These are phyloP conservation scores for Vicia villosa DNA, from an alignment of 306 rosid species.

Conservation along the genomic window DNA sequence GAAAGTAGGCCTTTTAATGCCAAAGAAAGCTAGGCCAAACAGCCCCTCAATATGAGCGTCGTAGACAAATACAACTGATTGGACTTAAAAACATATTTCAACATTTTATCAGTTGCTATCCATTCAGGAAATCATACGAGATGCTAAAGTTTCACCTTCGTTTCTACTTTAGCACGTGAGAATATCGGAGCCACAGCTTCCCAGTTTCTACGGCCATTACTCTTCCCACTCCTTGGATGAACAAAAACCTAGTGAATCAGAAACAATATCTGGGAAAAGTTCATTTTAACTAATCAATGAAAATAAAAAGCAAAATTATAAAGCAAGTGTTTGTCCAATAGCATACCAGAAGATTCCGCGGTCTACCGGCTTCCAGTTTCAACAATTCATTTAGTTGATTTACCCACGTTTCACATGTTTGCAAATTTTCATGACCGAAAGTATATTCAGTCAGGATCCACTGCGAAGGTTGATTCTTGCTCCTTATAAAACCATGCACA, in stretches of 20 bases:
- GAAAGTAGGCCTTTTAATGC: neutral
- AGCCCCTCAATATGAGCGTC: conserved; percentile 10
- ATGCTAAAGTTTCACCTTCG: conserved; percentile 61
- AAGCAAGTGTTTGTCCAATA: conserved; percentile 30
- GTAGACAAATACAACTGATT: conserved; percentile 3
- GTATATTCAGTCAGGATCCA: conserved; percentile 63
- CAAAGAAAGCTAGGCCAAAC: no score
- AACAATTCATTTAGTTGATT: conserved; percentile 57
- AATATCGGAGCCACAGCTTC: conserved; percentile 83
- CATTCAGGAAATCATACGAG: conserved; percentile 19
- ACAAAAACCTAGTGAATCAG: conserved; percentile 82
- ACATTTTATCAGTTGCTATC: conserved; percentile 1
- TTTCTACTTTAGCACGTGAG: conserved; percentile 71
- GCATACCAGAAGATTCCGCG: conserved; percentile 83
- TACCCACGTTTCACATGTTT: conserved; percentile 78
- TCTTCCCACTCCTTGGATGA: conserved; percentile 95
- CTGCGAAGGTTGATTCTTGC: conserved; percentile 58
- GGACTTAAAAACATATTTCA: neutral
- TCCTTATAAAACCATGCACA: conserved; percentile 68
- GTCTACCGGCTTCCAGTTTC: conserved; percentile 61
- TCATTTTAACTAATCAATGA: conserved; percentile 45
- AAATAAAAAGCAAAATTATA: conserved; percentile 31
- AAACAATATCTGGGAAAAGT: conserved; percentile 52
- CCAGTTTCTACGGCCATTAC: conserved; percentile 80
- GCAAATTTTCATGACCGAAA: conserved; percentile 63